phyloP scores from a whole-genome alignment of 495 filamentous ascomycete genomes.

The Rusavskia elegans region DNA sequence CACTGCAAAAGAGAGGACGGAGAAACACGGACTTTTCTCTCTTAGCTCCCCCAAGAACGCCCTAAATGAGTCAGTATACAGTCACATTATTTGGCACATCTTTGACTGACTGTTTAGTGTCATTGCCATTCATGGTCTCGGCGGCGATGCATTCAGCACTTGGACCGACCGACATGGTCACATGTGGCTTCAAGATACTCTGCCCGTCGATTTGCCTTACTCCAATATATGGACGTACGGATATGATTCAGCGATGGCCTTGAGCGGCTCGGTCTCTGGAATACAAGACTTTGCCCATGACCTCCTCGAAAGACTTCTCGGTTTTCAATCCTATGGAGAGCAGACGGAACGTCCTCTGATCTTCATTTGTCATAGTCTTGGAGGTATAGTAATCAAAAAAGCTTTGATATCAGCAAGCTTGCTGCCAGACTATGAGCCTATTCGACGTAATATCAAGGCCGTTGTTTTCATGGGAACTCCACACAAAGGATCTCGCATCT shows the following conservation, averaged over 20 bases:
- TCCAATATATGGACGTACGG: constrained; percentile 17
- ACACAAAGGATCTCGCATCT: constrained; percentile 2
- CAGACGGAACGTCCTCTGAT: constrained; percentile 11
- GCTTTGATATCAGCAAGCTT: constrained; percentile 10
- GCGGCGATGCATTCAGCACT: constrained; percentile 7
- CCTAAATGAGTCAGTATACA: not conserved
- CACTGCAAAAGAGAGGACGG: not conserved
- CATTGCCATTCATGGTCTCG: constrained; percentile 8
- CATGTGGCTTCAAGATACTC: constrained; percentile 20
- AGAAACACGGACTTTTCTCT: not conserved
- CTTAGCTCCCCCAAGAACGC: not conserved
- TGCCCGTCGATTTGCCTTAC: constrained; percentile 11
- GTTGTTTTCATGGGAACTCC: constrained; percentile 5
- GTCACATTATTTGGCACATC: not conserved
- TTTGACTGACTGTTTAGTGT: not conserved
- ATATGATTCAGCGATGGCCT: constrained; percentile 12
- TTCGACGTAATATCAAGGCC: not conserved
- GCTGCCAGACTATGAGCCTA: not conserved
- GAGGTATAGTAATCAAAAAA: constrained; percentile 23
- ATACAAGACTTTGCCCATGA: constrained; percentile 3
- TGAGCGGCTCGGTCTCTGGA: not conserved
- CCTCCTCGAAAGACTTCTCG: constrained; percentile 3
- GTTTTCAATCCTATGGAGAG: not conserved
- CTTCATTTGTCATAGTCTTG: constrained; percentile 25
- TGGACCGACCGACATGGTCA: constrained; percentile 3